Base-by-base conservation (phyloP, 768 basidiomycete genomes). In the Suillus subaureus region DNA sequence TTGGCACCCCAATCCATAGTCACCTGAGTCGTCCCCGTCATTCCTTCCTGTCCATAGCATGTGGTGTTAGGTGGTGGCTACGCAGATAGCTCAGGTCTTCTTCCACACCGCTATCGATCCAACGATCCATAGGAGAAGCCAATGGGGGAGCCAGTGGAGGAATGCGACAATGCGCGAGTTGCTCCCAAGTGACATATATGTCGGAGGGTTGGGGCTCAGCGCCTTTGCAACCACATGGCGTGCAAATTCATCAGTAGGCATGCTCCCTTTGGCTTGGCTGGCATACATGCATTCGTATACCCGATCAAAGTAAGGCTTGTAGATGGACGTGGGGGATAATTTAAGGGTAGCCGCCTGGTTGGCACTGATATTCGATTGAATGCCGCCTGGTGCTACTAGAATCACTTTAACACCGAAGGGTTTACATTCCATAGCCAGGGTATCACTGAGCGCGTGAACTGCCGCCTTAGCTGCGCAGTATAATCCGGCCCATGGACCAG, bases 351-450 rank as follows among this genome's bases (percentile, higher is more conserved):
- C 67, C 2, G 73, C 73, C 54, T 81, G 83, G 66, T 90, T 91
- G 33, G 74, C 73, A 8, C 89, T 77, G 61, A 93, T 82, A 69
- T 92, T 90, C 4, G 90, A 91, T 57, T 78, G 83, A 64, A 94
- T 80, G 3, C 83, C 80, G 11, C 89, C 91, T 0, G 91, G 89
- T 6, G 85, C 82, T 55, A 94, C 80, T 66, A 90, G 88, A 72
- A 93, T 79, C 49, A 93, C 90, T 28, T 84, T 78, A 65, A 94
- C 83, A 39, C 87, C 86, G 72, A 93, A 85, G 0, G 91, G 90
- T 49, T 81, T 83, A 76, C 87, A 87, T 71, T 94, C 92, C 90
- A 92, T 89, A 4, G 81, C 82, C 6, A 93, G 82, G 0, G 85
- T 83, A 47, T 93, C 86, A 58, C 86, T 87, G 37, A 93, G 77